phyloP scores from a whole-genome alignment of 768 basidiomycete genomes.

The Boletus subparvulus region DNA sequence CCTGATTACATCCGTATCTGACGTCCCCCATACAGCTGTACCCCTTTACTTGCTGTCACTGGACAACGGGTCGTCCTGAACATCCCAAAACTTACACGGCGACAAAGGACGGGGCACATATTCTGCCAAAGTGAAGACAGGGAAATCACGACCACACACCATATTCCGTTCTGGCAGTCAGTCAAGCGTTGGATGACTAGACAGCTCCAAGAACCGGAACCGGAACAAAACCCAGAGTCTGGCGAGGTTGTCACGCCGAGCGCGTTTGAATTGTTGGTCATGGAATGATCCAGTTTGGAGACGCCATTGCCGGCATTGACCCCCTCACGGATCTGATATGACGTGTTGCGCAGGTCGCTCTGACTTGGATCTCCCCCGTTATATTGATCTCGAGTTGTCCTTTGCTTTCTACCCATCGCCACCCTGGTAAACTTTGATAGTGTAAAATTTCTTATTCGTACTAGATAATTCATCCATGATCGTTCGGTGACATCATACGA shows the following conservation, averaged over 20 bases:
- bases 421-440: no score
- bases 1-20: not conserved
- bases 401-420: no score
- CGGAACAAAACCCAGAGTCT: not conserved
- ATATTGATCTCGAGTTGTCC: no score
- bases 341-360: no score
- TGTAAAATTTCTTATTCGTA: no score
- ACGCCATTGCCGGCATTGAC: no score
- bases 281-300: not conserved
- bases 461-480: no score
- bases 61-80: conserved; percentile 21
- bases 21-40: not conserved
- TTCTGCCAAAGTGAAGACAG: not conserved
- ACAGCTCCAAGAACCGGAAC: not conserved
- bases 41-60: conserved; percentile 4
- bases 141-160: not conserved
- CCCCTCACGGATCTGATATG: no score
- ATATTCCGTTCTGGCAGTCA: not conserved
- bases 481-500: no score
- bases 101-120: no score
- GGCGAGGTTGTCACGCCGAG: not conserved
- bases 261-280: not conserved
- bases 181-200: not conserved
- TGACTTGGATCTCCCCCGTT: no score
- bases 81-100: not conserved